Evolutionary conservation across 257 asterid genomes (phyloP).

Genomic region (Solanum commersonii): DNA sequence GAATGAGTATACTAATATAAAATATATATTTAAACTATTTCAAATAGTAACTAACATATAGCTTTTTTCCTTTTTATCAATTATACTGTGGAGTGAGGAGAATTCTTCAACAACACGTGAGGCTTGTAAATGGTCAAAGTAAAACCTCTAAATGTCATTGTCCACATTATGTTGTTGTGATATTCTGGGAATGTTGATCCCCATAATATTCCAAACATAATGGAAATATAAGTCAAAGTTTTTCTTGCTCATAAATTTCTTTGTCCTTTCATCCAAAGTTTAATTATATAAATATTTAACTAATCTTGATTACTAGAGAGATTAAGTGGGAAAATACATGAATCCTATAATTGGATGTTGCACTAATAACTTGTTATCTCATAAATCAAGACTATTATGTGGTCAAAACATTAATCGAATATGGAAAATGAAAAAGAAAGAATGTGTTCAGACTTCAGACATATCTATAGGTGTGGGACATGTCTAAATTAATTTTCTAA

Average conservation of each 20-base stretch:
- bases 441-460: neutral
- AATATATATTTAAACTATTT: too few relatives aligned
- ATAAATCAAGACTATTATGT: neutral
- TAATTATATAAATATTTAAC: neutral
- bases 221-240: neutral
- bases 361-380: neutral
- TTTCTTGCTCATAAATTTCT: neutral
- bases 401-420: neutral
- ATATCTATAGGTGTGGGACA: neutral
- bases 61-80: too few relatives aligned
- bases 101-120: too few relatives aligned
- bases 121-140: too few relatives aligned
- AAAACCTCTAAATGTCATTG: too few relatives aligned
- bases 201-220: neutral
- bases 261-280: neutral
- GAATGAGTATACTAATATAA: too few relatives aligned
- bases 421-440: neutral
- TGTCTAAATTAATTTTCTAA: neutral
- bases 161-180: too few relatives aligned
- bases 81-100: too few relatives aligned
- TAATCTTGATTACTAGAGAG: neutral
- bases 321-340: neutral
- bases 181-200: neutral
- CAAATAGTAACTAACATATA: too few relatives aligned
- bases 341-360: neutral